Conservation (phyloP, 257 asterid genomes). For the Cruciata laevipes region DNA sequence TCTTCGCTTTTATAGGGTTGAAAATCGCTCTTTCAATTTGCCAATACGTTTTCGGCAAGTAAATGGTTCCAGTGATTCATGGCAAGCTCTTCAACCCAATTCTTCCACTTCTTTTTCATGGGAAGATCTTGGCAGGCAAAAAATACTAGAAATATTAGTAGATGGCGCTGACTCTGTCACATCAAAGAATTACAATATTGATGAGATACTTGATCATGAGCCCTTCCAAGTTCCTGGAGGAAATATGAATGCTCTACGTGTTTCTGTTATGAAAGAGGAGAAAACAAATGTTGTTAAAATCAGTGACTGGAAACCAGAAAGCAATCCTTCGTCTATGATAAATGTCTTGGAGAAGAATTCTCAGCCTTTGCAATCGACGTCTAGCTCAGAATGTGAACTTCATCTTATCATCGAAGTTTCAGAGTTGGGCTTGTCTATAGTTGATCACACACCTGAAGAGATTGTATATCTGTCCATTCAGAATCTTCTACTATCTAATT, state of each 20-base stretch:
- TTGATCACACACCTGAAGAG: constrained; percentile 99
- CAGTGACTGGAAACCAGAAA: constrained; percentile 87
- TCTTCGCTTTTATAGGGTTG: constrained; percentile 54
- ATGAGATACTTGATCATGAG: constrained; percentile 79
- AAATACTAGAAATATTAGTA: constrained; percentile 57
- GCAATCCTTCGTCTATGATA: no score
- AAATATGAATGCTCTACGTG: constrained; percentile 55
- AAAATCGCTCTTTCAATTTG: constrained; percentile 74
- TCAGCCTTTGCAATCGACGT: constrained; percentile 43
- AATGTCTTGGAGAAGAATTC: no score
- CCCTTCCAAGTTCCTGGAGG: constrained; percentile 60
- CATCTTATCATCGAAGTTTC: constrained; percentile 85
- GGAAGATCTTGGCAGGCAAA: constrained; percentile 90
- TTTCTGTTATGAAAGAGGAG: constrained; percentile 75
- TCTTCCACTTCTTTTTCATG: constrained; percentile 81
- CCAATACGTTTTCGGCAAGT: constrained; percentile 86
- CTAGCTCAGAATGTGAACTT: constrained; percentile 58
- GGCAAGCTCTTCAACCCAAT: constrained; percentile 77
- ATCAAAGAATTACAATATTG: constrained; percentile 72
- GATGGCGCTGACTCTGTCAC: constrained; percentile 67
- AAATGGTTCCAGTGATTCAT: constrained; percentile 63
- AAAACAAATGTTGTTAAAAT: constrained; percentile 75
- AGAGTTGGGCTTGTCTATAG: constrained; percentile 87
- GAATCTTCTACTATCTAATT: constrained; percentile 78
- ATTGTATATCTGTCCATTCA: constrained; percentile 74